Base-by-base conservation (phyloP, 1,284 basidiomycete genomes). In the Golubevia pallescens region DNA sequence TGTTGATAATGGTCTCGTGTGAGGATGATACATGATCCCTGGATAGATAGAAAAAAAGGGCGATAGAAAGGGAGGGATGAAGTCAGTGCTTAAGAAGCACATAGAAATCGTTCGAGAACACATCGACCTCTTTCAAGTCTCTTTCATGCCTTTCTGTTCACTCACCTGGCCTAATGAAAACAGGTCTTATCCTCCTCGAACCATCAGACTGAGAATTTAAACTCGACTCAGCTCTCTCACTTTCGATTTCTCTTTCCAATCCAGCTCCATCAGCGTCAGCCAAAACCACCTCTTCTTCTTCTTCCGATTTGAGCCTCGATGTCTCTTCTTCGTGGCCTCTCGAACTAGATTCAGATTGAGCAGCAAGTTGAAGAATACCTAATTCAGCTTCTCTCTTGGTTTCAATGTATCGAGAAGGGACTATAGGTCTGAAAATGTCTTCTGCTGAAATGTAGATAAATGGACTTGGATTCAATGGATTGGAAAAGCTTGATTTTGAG, bases 391-490 rank as follows among this genome's bases (percentile, higher is more conserved):
- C 90, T 20, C 94, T 90, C 87, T 99, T 98, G 3, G 93, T 92
- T 78, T 91, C 88, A 73, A 97, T 93, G 87, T 98, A 98, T 53
- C 92, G 87, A 0, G 90, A 88, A 23, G 95, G 91, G 38, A 98
- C 90, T 71, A 96, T 81, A 1, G 96, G 96, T 24, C 93, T 89
- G 87, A 92, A 94, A 55, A 95, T 90, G 80, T 97, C 95, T 76
- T 95, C 95, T 3, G 96, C 95, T 38, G 96, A 99, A 69, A 99
- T 89, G 86, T 93, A 98, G 55, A 97, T 89, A 86, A 99, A 98
- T 3, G 93, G 90, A 14, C 71, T n/a, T 20, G 55, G 42, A n/a
- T 24, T 10, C 58, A 56, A 56, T 7, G 54, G 13, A 56, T 56
- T 32, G 20, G 54, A 21, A 13, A 13, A 21, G 54, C n/a, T n/a